Evolutionary conservation across 2,329 filamentous ascomycete genomes (phyloP).

Genomic region (Nemania abortiva): DNA sequence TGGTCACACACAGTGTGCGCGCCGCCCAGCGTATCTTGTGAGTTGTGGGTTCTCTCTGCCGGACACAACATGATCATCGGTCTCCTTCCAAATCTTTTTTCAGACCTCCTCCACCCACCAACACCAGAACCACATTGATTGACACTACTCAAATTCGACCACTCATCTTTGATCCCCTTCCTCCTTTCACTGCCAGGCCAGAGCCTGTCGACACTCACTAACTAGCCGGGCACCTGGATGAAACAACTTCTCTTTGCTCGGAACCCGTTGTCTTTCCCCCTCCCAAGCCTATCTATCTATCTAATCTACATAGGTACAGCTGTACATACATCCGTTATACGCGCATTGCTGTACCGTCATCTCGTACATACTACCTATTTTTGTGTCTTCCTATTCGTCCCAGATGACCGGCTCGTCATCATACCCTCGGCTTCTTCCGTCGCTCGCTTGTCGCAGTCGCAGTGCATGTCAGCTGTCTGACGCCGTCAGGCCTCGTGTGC

Average conservation of each 20-base stretch:
- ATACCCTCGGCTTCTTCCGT: conserved; percentile 43
- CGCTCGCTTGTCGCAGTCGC: conserved; percentile 39
- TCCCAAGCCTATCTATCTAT: no score
- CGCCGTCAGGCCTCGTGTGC: conserved; percentile 22
- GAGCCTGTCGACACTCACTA: neutral
- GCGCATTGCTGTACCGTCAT: neutral
- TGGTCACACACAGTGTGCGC: conserved; percentile 26
- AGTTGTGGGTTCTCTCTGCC: conserved; percentile 8
- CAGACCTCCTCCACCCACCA: conserved; percentile 26
- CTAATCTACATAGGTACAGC: neutral
- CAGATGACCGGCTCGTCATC: conserved; percentile 42
- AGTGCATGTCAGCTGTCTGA: conserved; percentile 33
- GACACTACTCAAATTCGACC: conserved; percentile 4
- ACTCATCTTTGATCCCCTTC: conserved; percentile 13
- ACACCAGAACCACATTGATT: conserved; percentile 9
- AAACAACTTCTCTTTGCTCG: no score
- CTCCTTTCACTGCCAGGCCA: neutral
- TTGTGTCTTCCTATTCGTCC: conserved; percentile 31
- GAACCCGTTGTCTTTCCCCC: neutral
- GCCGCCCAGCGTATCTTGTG: neutral
- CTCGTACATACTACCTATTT: neutral
- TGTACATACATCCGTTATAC: conserved; percentile 9
- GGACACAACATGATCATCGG: conserved; percentile 27
- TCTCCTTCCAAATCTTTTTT: conserved; percentile 41
- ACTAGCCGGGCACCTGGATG: no score